Evolutionary conservation across 352 stramenopile species (phyloP), one percentile per base, ranked within the genome.

Genomic region (Globisporangium nodosum): DNA sequence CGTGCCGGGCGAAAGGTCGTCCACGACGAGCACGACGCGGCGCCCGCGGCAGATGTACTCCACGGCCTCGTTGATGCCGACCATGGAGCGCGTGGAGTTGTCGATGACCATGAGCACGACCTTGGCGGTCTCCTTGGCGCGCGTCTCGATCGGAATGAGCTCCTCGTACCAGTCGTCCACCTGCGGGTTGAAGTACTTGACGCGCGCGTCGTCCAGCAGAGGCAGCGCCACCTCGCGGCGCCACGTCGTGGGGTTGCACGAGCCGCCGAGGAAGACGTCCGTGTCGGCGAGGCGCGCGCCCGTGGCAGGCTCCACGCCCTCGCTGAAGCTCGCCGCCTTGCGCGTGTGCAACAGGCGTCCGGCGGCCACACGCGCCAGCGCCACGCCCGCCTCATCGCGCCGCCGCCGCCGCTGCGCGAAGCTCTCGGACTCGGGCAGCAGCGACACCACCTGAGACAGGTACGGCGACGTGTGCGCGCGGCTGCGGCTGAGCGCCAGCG

Each of bases 201-300:
- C 78, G 21, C 67, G 58, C 4, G 79, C 79, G 0, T 63, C 70
- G 12, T 90, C 73, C 11, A 97, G 76, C 43, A 90, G 52, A 15
- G 88, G 88, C 15, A 96, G 80, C 15, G 87, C 85, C 3, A 83
- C 64, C 45, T 96, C 87, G 15, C 66, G 68, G 18, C 88, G 72
- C 88, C 88, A 97, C 4, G 81, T 95, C 56, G 88, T 96, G 35
- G 88, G 87, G 66, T 96, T 96, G 64, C 88, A 97, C 8, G 85
- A 93, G 1, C 88, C 88, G 6, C 76, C 87, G 9, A 94, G 76
- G 63, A 96, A 94, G 7, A 95, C 70, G 58, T 84, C 80, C 18
- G 82, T 71, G 53, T 81, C 70, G 12, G 64, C 39, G 12, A 69
- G 49, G 35, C 64, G 71, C 55, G 77, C 60, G 49, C 56, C 64